Conservation (phyloP, 1,139 yeast genomes). For the Meyerozyma athensensis region DNA sequence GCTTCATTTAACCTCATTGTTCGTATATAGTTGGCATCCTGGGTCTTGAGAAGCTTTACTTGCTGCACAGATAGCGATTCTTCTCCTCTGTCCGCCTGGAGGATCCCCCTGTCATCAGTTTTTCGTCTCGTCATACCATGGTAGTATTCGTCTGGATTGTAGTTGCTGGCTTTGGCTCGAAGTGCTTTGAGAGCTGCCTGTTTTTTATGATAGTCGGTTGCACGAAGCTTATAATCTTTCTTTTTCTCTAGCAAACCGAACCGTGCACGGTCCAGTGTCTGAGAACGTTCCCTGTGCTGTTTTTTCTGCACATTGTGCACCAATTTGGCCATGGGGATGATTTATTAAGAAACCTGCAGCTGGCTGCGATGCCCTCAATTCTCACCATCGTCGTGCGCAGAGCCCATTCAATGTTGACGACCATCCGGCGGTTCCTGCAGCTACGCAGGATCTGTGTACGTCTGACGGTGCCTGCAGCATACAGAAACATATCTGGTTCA, state of each 20-base stretch:
- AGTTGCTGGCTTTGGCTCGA: conserved; percentile 62
- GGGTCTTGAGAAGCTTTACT: conserved; percentile 78
- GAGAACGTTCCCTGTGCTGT: conserved; percentile 93
- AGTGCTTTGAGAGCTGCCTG: conserved; percentile 79
- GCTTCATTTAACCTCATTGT: conserved; percentile 69
- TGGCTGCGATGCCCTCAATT: conserved; percentile 1
- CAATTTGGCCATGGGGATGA: conserved; percentile 59
- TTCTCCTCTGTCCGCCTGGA: conserved; percentile 62
- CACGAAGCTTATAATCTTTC: conserved; percentile 87
- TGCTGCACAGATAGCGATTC: conserved; percentile 67
- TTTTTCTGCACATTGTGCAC: conserved; percentile 92
- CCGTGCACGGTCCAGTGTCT: conserved; percentile 65
- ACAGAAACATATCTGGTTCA: background rate
- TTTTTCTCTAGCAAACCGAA: conserved; percentile 90
- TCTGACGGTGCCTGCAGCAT: background rate
- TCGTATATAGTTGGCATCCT: conserved; percentile 80
- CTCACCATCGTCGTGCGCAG: background rate
- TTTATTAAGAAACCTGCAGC: conserved; percentile 1
- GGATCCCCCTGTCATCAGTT: conserved; percentile 65
- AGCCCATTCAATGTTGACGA: background rate
- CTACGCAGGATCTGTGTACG: background rate
- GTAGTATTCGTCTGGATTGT: conserved; percentile 96
- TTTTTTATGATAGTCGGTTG: conserved; percentile 83
- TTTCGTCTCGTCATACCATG: conserved; percentile 78
- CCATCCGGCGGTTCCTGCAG: background rate